These are phyloP conservation scores for Colletotrichum sp. DNA, from an alignment of 2,329 filamentous ascomycete species.

Conservation along the genomic window DNA sequence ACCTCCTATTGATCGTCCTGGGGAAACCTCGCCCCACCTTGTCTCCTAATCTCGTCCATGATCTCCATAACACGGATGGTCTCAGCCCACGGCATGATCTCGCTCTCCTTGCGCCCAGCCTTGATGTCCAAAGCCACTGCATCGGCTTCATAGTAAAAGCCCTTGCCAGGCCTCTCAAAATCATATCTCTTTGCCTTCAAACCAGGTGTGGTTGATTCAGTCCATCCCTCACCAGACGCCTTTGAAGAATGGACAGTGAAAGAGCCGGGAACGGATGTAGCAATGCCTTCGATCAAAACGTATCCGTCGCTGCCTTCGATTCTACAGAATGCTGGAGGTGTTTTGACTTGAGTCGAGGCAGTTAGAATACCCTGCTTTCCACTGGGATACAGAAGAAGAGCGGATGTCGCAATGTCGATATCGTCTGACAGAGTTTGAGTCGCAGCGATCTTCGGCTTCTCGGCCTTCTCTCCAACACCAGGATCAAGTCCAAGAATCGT, in stretches of 20 bases:
- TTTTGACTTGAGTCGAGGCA: conserved; percentile 37
- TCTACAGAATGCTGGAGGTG: conserved; percentile 33
- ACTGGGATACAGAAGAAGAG: conserved; percentile 42
- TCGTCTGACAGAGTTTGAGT: conserved; percentile 38
- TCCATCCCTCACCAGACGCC: conserved; percentile 25
- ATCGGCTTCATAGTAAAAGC: conserved; percentile 52
- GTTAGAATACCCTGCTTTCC: conserved; percentile 48
- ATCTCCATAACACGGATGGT: conserved; percentile 50
- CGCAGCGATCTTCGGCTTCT: conserved; percentile 38
- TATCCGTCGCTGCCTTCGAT: conserved; percentile 44
- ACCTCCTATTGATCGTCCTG: conserved; percentile 21
- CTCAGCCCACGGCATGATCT: conserved; percentile 49
- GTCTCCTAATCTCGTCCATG: conserved; percentile 48
- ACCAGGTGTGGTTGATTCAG: not conserved
- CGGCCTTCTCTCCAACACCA: conserved; percentile 27
- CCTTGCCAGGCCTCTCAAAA: conserved; percentile 39
- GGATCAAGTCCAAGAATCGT: conserved; percentile 37
- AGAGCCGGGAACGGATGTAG: conserved; percentile 34
- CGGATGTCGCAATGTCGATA: conserved; percentile 39
- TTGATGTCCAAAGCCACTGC: conserved; percentile 44
- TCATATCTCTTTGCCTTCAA: conserved; percentile 33
- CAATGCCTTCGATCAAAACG: conserved; percentile 39
- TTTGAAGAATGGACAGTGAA: conserved; percentile 37
- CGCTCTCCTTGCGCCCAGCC: conserved; percentile 40
- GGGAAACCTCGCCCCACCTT: conserved; percentile 34